Base-by-base conservation (phyloP, 768 basidiomycete genomes). In the Artomyces pyxidatus region DNA sequence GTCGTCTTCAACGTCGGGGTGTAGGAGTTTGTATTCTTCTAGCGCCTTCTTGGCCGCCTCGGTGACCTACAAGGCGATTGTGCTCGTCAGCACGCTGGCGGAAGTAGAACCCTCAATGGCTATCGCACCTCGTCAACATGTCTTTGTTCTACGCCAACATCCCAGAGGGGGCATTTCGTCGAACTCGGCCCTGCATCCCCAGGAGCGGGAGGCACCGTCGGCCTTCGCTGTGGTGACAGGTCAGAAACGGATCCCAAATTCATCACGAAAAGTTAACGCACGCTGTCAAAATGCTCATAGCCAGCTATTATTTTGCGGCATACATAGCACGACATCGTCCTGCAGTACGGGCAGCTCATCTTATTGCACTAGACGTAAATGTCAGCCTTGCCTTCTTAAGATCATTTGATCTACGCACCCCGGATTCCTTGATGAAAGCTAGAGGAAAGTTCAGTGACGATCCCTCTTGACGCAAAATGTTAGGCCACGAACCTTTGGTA, bases 371-470 rank as follows among this genome's bases (percentile, higher is more conserved):
- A 55, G 35, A 37, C 43, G 9, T 25, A 46, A 48, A n/a, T n/a
- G n/a, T n/a, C n/a, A n/a, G n/a, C n/a, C n/a, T n/a, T n/a, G n/a
- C n/a, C n/a, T n/a, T n/a, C n/a, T n/a, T n/a, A n/a, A n/a, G n/a
- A n/a, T n/a, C n/a, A n/a, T n/a, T n/a, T n/a, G n/a, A n/a, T n/a
- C n/a, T 1, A 70, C 79, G 42, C 72, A 88, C 88, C 8, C 88
- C 89, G 38, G 62, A 59, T 53, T 88, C 85, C 63, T 91, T 91
- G 60, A 91, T 74, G 59, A 90, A 90, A 0, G 80, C 86, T 88
- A 58, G 3, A 35, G 32, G 32, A 35, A 3, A 35, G 32, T 17
- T 14, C 4, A 12, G 7, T 17, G 32, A 35, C 32, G 2, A 35
- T 17, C 17, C 32, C 12, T 12, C 32, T 4, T 35, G 32, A 35